Percentiles rank a stretch among this genome's conserved stretches.
These are phyloP conservation scores for Pythium brachiatum DNA, from an alignment of 352 stramenopile species.

Conservation along the genomic window DNA sequence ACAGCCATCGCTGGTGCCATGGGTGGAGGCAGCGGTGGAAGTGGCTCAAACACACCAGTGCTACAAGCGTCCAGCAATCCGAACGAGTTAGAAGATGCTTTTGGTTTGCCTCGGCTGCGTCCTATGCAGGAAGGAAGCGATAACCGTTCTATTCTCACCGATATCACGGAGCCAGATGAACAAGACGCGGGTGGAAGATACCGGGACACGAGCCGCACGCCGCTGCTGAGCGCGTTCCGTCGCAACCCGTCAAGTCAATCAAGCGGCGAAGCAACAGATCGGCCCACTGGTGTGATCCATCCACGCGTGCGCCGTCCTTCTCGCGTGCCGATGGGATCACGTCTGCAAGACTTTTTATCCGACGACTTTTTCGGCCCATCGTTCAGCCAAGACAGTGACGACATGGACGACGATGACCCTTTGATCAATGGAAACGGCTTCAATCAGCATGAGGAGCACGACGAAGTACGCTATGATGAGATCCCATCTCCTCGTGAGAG, in stretches of 20 bases:
- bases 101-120: slow-evolving; percentile 34
- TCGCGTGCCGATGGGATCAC: neutral
- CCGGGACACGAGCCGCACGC: slow-evolving; percentile 54
- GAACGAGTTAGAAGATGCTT: slow-evolving; percentile 37
- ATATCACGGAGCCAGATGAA: slow-evolving; percentile 30
- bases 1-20: slow-evolving; percentile 31
- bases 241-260: slow-evolving; percentile 19
- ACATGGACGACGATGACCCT: slow-evolving; percentile 16
- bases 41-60: slow-evolving; percentile 4
- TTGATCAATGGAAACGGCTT: slow-evolving; percentile 5
- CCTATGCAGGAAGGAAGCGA: slow-evolving; percentile 25
- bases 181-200: slow-evolving; percentile 11
- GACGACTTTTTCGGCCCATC: slow-evolving; percentile 74
- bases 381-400: slow-evolving; percentile 34
- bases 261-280: neutral
- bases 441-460: slow-evolving; percentile 21
- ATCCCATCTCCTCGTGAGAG: slow-evolving; percentile 19
- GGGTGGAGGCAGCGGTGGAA: neutral
- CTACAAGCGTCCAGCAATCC: slow-evolving; percentile 1
- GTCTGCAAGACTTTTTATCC: slow-evolving; percentile 47
- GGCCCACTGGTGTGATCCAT: slow-evolving; percentile 30
- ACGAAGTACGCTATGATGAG: slow-evolving; percentile 16
- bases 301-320: neutral
- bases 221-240: slow-evolving; percentile 49
- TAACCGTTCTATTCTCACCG: slow-evolving; percentile 29